phyloP scores from a whole-genome alignment of 257 asterid species.

The Ajuga chamaepitys region DNA sequence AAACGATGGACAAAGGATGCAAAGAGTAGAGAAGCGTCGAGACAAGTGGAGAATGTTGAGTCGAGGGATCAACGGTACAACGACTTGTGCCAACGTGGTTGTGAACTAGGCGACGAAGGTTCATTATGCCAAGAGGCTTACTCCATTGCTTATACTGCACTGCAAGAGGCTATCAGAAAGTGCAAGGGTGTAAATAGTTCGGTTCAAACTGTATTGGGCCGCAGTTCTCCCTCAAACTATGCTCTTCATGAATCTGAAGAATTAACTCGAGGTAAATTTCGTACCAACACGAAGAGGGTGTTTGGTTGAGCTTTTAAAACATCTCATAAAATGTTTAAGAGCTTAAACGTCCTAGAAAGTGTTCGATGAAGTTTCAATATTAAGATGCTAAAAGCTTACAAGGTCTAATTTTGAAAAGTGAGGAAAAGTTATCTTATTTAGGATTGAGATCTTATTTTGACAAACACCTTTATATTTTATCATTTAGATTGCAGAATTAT shows the following conservation, averaged over 20 bases:
- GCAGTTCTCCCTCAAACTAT: slow-evolving; percentile 20
- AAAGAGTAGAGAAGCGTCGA: slow-evolving; percentile 24
- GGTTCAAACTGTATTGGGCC: not conserved
- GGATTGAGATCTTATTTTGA: too few species aligned
- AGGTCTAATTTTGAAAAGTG: too few species aligned
- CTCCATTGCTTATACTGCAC: slow-evolving; percentile 16
- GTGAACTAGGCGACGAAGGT: slow-evolving; percentile 36
- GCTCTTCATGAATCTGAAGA: slow-evolving; percentile 25
- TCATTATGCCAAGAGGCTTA: slow-evolving; percentile 36
- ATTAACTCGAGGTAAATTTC: slow-evolving; percentile 4
- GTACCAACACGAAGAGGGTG: slow-evolving; percentile 6
- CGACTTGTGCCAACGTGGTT: slow-evolving; percentile 23
- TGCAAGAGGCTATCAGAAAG: slow-evolving; percentile 31
- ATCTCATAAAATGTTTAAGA: too few species aligned
- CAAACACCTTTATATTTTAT: too few species aligned
- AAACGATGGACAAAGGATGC: slow-evolving; percentile 44
- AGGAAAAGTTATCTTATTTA: too few species aligned
- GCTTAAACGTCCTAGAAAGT: too few species aligned
- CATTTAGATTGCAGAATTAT: too few species aligned
- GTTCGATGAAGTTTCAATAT: too few species aligned
- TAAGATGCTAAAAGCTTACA: too few species aligned
- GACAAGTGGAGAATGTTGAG: slow-evolving; percentile 6
- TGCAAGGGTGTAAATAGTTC: slow-evolving; percentile 22
- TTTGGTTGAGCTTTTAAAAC: too few species aligned
- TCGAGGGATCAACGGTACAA: slow-evolving; percentile 25